Conservation (phyloP, 2,329 filamentous ascomycete genomes). For the Orbilia oligospora region DNA sequence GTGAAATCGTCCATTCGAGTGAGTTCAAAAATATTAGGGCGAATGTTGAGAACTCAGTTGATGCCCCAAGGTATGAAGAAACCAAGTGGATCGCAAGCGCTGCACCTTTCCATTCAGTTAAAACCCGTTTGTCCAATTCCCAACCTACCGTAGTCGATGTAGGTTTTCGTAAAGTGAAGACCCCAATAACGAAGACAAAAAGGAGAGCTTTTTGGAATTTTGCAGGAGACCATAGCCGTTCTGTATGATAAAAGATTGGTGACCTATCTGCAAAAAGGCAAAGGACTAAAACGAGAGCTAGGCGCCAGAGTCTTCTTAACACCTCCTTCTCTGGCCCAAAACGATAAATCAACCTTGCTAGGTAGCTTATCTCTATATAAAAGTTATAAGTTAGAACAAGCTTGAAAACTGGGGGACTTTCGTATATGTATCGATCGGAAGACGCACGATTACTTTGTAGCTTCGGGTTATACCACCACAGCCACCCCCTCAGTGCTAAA, state of each 20-base stretch:
- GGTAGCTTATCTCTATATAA: slow-evolving; percentile 2
- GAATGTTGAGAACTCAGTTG: slow-evolving; percentile 70
- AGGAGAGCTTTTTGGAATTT: slow-evolving; percentile 66
- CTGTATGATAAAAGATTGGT: slow-evolving; percentile 71
- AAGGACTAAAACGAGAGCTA: slow-evolving; percentile 66
- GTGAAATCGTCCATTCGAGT: slow-evolving; percentile 75
- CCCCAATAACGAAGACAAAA: slow-evolving; percentile 63
- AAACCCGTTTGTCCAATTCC: slow-evolving; percentile 72
- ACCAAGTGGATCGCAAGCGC: slow-evolving; percentile 74
- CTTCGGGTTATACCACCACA: neutral
- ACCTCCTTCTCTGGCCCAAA: neutral
- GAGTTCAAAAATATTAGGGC: slow-evolving; percentile 74
- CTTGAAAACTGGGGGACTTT: neutral
- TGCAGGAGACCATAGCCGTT: slow-evolving; percentile 68
- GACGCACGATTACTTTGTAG: slow-evolving; percentile 14
- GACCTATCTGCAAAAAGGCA: slow-evolving; percentile 73
- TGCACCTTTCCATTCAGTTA: slow-evolving; percentile 78
- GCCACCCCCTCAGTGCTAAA: slow-evolving; percentile 45
- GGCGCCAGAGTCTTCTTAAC: slow-evolving; percentile 61
- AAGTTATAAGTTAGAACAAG: slow-evolving; percentile 13
- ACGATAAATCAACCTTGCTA: slow-evolving; percentile 2
- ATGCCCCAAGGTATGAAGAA: slow-evolving; percentile 74
- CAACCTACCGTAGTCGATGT: slow-evolving; percentile 63
- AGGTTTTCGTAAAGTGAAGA: slow-evolving; percentile 62
- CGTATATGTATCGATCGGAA: neutral